A percentile compares a stretch with the other conserved stretches of the same genome.
phyloP scores from a whole-genome alignment of 2,329 filamentous ascomycete genomes.

The Fusarium beomiforme region DNA sequence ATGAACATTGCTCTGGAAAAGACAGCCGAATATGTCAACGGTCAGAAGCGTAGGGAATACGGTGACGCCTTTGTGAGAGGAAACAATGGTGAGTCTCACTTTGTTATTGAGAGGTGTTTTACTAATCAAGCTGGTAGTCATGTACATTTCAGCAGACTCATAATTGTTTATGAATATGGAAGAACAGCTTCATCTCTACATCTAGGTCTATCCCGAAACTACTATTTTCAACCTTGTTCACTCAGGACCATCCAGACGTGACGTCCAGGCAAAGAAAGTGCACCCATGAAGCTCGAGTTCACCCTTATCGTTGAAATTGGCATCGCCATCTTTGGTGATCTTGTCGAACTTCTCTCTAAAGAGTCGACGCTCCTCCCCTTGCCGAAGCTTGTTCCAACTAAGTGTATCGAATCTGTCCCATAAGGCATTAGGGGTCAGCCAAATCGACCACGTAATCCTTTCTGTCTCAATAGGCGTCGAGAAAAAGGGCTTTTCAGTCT shows the following conservation, averaged over 20 bases:
- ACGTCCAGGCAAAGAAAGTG: conserved; percentile 72
- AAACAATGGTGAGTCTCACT: conserved; percentile 80
- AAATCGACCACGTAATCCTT: conserved; percentile 49
- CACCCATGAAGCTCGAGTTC: conserved; percentile 72
- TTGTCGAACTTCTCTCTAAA: conserved; percentile 63
- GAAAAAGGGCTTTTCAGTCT: conserved; percentile 60
- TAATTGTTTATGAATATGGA: conserved; percentile 40
- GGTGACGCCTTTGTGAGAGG: conserved; percentile 96
- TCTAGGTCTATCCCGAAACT: background rate
- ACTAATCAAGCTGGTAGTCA: conserved; percentile 58
- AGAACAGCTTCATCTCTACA: conserved; percentile 26
- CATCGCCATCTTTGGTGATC: conserved; percentile 62
- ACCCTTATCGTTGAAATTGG: conserved; percentile 67
- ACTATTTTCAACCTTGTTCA: background rate
- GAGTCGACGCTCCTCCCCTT: conserved; percentile 59
- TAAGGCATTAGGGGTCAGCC: conserved; percentile 69
- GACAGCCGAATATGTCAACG: conserved; percentile 90
- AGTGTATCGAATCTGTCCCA: conserved; percentile 73
- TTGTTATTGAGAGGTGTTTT: background rate
- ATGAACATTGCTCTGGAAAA: conserved; percentile 99
- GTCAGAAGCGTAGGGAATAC: conserved; percentile 82
- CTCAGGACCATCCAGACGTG: conserved; percentile 45
- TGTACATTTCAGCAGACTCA: conserved; percentile 76
- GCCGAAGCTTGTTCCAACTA: conserved; percentile 72
- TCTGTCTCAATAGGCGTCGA: conserved; percentile 69